Base-by-base conservation (phyloP, 306 rosid genomes). In the Rosa persica region DNA sequence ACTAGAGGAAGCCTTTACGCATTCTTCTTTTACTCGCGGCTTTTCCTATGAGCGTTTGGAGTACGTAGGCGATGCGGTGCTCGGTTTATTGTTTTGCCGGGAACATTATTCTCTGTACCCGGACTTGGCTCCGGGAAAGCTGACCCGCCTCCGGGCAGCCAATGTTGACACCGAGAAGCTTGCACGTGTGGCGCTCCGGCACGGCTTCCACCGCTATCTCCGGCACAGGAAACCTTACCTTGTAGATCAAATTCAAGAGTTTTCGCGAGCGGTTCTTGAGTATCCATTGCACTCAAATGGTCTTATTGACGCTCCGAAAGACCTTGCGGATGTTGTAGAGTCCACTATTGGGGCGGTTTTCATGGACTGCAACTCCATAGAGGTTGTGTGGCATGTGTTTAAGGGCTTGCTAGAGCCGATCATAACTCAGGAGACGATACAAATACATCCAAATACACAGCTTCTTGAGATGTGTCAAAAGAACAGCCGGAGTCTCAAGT, bases 121-220 rank as follows among this genome's bases (percentile, higher is more conserved):
- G 15, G n/a, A 39, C 4, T 60, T 86, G 8, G 34, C 78, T 0
- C 84, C 88, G 0, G 96, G 93, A 9, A 54, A n/a, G 0, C 23
- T 89, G 78, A 91, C 96, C 20, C 85, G 78, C 5, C 86, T 91
- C 30, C 82, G 92, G 0, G 87, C 90, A 0, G 76, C 85, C 15
- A 89, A 89, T 20, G 92, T 91, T 0, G 89, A 91, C 62, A 83
- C 89, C 0, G 93, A 91, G 72, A 91, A 91, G 72, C 89, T 89
- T 8, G 90, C 92, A 3, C 92, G 96, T 16, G 92, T 83, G 15
- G 87, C 90, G 0, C 12, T 89, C 25, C 79, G 70, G 17, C 92
- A 88, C n/a, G 85, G 83, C 4, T 38, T 91, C 13, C 86, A 89
- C 73, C 82, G 78, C 0, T 89, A 79, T 44, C 70, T 91, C 17